These are phyloP conservation scores for Scheffersomyces ergatensis DNA, from an alignment of 805 yeast species.

Conservation along the genomic window DNA sequence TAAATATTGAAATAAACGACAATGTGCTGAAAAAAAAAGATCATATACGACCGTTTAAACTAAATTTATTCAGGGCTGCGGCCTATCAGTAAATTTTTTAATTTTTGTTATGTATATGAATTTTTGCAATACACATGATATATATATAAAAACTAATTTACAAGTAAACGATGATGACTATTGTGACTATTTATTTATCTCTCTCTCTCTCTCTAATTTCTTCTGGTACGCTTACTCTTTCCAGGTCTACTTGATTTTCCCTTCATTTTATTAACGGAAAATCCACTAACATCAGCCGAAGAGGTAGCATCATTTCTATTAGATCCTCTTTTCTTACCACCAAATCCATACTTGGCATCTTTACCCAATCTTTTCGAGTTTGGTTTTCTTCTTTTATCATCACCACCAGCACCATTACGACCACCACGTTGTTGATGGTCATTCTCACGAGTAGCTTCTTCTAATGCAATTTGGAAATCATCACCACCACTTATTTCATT, in stretches of 20 bases:
- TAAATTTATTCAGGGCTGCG: neutral
- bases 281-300: slow-evolving; percentile 63
- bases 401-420: too few species aligned
- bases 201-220: slow-evolving; percentile 11
- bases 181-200: too few species aligned
- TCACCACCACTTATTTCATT: slow-evolving; percentile 71
- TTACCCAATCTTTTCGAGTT: slow-evolving; percentile 69
- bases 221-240: slow-evolving; percentile 38
- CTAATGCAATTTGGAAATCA: slow-evolving; percentile 83
- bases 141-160: neutral
- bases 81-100: neutral
- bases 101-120: too few species aligned
- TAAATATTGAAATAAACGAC: too few species aligned
- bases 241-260: slow-evolving; percentile 35
- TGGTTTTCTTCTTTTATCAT: slow-evolving; percentile 53
- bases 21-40: neutral
- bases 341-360: slow-evolving; percentile 70
- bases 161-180: too few species aligned
- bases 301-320: slow-evolving; percentile 73
- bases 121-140: too few species aligned
- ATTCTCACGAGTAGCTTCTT: slow-evolving; percentile 64
- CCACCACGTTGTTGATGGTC: slow-evolving; percentile 21
- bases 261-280: slow-evolving; percentile 53
- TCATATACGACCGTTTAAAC: neutral
- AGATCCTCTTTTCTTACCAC: slow-evolving; percentile 74